phyloP scores from a whole-genome alignment of 75 land plant genomes.

The Picea sitchensis region DNA sequence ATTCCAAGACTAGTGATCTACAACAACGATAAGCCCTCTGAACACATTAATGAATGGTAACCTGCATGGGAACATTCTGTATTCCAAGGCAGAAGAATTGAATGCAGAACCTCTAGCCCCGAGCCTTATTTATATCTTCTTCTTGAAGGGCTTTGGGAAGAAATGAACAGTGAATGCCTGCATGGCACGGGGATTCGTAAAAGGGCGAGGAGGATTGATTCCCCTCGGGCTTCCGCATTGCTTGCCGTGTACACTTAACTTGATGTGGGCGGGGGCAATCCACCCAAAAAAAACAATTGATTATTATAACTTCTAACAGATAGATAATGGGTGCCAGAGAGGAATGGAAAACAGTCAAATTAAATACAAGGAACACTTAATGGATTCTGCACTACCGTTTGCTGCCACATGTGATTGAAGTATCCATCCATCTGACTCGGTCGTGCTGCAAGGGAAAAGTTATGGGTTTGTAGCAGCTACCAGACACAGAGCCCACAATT shows the following conservation, averaged over 20 bases:
- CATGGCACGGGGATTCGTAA: slow-evolving; percentile 8
- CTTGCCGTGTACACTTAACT: slow-evolving; percentile 12
- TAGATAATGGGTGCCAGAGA: background rate
- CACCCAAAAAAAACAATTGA: background rate
- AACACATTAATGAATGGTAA: slow-evolving; percentile 8
- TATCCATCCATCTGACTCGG: slow-evolving; percentile 4
- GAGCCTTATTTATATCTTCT: slow-evolving; percentile 8
- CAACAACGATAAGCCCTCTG: no score
- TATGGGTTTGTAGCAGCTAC: background rate
- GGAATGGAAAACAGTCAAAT: background rate
- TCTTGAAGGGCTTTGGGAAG: background rate
- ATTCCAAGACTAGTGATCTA: background rate
- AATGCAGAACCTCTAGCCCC: slow-evolving; percentile 1
- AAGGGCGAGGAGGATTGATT: no score
- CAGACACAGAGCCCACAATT: background rate
- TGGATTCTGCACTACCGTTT: slow-evolving; percentile 7
- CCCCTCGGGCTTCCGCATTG: slow-evolving; percentile 6
- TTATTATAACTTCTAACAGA: background rate
- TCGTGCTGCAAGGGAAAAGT: background rate
- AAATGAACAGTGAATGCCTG: slow-evolving; percentile 3
- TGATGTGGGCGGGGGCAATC: background rate
- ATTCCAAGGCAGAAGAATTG: slow-evolving; percentile 9
- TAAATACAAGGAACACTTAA: background rate
- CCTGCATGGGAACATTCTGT: slow-evolving; percentile 14
- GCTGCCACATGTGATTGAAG: slow-evolving; percentile 9